phyloP scores from a whole-genome alignment of 73 alveolate species.

The Paramecium octaurelia region DNA sequence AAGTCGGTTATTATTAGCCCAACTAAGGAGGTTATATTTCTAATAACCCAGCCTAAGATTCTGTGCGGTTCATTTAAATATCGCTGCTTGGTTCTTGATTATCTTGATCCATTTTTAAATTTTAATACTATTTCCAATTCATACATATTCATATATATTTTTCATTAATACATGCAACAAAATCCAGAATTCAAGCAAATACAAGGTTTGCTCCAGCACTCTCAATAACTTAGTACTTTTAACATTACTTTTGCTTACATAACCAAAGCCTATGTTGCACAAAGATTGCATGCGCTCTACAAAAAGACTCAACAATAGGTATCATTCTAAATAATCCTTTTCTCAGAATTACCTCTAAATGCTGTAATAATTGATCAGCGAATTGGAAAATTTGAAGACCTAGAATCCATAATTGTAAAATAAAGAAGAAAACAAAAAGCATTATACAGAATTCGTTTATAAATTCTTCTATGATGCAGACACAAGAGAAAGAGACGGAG shows the following conservation, averaged over 20 bases:
- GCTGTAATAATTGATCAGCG: not conserved
- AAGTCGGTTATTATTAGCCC: not conserved
- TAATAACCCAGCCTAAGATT: not conserved
- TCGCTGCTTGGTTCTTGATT: not conserved
- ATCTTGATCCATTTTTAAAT: not conserved
- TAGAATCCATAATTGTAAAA: not conserved
- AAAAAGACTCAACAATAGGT: conserved; percentile 1
- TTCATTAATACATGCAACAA: not conserved
- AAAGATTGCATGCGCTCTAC: not conserved
- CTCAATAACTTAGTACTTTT: not conserved
- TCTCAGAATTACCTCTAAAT: not conserved
- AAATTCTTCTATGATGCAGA: conserved; percentile 20
- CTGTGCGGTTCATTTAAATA: not conserved
- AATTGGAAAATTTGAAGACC: not conserved
- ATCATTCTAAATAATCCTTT: not conserved
- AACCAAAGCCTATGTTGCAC: not conserved
- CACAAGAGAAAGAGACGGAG: conserved; percentile 48
- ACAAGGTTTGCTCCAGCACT: not conserved
- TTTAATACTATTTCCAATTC: not conserved
- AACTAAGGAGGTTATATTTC: not conserved
- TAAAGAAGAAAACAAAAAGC: conserved; percentile 27
- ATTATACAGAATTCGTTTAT: not conserved
- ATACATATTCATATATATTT: not conserved
- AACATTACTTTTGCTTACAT: not conserved
- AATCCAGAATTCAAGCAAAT: not conserved